Evolutionary conservation across 495 filamentous ascomycete genomes (phyloP).

Genomic region (Xeromyces bisporus): DNA sequence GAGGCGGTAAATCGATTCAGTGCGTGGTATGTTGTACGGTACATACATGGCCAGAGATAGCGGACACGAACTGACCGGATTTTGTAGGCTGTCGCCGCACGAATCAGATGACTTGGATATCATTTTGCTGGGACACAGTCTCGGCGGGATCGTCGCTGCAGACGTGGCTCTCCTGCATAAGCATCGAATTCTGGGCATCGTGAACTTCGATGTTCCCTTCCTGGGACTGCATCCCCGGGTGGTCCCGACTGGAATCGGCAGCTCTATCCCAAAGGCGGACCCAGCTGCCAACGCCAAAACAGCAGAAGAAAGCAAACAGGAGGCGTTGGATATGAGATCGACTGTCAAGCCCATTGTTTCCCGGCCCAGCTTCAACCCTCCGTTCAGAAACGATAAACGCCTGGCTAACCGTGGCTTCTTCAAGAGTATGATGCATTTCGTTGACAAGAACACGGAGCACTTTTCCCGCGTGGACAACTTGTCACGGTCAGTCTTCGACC

Average conservation of each 20-base stretch:
- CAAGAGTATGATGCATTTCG: slow-evolving; percentile 54
- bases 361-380: slow-evolving; percentile 46
- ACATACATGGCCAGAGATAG: slow-evolving; percentile 1
- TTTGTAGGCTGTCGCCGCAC: slow-evolving; percentile 52
- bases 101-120: slow-evolving; percentile 61
- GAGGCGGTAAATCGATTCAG: slow-evolving; percentile 69
- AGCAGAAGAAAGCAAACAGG: slow-evolving; percentile 9
- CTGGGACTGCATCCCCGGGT: slow-evolving; percentile 83
- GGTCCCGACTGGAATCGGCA: slow-evolving; percentile 58
- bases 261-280: slow-evolving; percentile 49
- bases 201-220: slow-evolving; percentile 79
- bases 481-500: no score
- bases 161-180: slow-evolving; percentile 54
- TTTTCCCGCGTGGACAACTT: slow-evolving; percentile 50
- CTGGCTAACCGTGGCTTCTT: slow-evolving; percentile 47
- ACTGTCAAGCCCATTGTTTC: not conserved
- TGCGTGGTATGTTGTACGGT: slow-evolving; percentile 40
- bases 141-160: slow-evolving; percentile 71
- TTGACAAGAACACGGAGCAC: slow-evolving; percentile 59
- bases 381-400: slow-evolving; percentile 54
- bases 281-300: slow-evolving; percentile 4
- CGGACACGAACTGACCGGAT: slow-evolving; percentile 1
- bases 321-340: not conserved
- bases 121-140: slow-evolving; percentile 72
- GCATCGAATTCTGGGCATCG: slow-evolving; percentile 66